Base-by-base conservation (phyloP, 164 flowering plant genomes). In the Malania oleifera region DNA sequence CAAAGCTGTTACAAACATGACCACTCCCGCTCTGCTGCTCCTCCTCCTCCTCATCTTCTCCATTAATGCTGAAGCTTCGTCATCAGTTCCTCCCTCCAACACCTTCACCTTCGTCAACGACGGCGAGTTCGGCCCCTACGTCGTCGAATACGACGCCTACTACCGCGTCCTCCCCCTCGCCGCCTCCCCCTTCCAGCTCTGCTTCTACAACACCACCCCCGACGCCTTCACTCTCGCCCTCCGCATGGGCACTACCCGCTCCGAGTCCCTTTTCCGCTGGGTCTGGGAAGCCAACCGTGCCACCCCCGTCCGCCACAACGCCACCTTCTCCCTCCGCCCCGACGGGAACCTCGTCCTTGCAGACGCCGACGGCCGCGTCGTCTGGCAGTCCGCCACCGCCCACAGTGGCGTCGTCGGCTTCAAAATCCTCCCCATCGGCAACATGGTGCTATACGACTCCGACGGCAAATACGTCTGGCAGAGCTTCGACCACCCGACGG, bases 271-370 rank as follows among this genome's bases (percentile, higher is more conserved):
- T 15, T 14, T 58, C 38, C 70, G 72, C 0, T 77, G 79, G 78
- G 85, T 80, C 4, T 83, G 88, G 85, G 84, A 80, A 13, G 85
- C 84, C 39, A 82, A 80, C 61, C 73, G 82, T 0, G 77, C 70
- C 55, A 65, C 67, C 47, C 84, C 85, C 0, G 81, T 80, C 3
- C 23, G 66, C 1, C 80, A 74, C 29, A 75, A 74, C 20, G 84
- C 84, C 52, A 70, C 77, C 15, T 54, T 83, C 8, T 7, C 64
- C 0, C 59, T 83, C 29, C 63, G 73, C 12, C 10, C 51, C 0
- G 72, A 81, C n/a, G 89, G 86, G 0, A 81, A 83, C 62, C 75
- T 83, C 0, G 82, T 81, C 34, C 60, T 83, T 11, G 73, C 78
- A 25, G 70, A 79, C 2, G 66, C 70, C 7, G 78, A 71, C 37